Evolutionary conservation across 768 basidiomycete species (phyloP), one percentile per base, ranked within the genome.

Genomic region (Mrakia hoshinonis): DNA sequence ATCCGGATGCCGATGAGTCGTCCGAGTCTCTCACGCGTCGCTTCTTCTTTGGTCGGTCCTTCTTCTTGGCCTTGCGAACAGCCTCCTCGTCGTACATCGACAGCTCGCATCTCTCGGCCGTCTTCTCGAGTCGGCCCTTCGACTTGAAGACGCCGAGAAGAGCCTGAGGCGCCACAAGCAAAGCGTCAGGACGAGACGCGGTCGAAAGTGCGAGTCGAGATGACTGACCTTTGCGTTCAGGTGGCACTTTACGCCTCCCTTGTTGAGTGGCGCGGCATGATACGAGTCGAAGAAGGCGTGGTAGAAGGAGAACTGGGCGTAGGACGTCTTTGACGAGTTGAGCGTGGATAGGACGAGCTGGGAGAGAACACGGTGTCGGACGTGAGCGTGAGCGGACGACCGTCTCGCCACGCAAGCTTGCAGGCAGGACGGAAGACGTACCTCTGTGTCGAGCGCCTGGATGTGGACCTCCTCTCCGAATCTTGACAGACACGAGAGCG

Each of bases 241-340:
- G 29, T 48, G 43, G 29, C 64, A 66, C 18, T 39, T 66, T 11
- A 66, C 47, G 24, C 64, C 64, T 34, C 24, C 29, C 43, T 36
- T 66, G 2, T 39, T n/a, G 1, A 43, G 9, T 26, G 39, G 43
- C 10, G 11, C 47, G 1, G 26, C 64, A 13, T 48, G 29, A 26
- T 66, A 66, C 10, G 46, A 47, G 5, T 47, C 46, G 64, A 66
- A 66, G 26, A 66, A 66, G 29, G 36, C 39, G 20, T 66, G 38
- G 4, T 39, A 66, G 64, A 66, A 66, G 24, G 47, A 20, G 46
- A 66, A 47, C 46, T 66, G 46, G 20, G 64, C 64, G 26, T 66
- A 51, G 43, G 64, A 47, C 1, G 64, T 66, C 64, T 66, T 66
- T 1, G 64, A 66, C 64, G 64, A 66, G 64, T 66, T 66, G 64